These are phyloP conservation scores for Alnus rubra DNA, from an alignment of 306 rosid species.

Conservation along the genomic window DNA sequence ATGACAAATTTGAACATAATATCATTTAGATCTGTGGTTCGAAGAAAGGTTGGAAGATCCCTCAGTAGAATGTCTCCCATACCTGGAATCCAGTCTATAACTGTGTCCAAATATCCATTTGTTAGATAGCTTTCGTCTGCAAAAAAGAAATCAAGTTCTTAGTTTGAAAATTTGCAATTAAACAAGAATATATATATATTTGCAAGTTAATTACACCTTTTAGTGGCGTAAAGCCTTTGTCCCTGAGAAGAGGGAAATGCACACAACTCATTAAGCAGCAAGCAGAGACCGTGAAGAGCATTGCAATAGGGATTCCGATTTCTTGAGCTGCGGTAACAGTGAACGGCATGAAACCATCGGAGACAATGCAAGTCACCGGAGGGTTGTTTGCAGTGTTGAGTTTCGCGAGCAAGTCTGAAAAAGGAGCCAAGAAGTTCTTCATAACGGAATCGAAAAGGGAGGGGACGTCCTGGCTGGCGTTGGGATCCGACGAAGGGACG, in stretches of 20 bases:
- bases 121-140: no score
- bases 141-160: no score
- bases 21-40: background rate
- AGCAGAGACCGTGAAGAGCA: conserved; percentile 3
- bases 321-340: background rate
- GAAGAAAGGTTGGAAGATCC: conserved; percentile 11
- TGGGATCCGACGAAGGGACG: background rate
- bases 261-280: background rate
- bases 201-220: background rate
- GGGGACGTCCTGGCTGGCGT: background rate
- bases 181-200: no score
- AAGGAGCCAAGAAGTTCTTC: background rate
- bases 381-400: background rate
- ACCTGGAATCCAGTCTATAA: conserved; percentile 25
- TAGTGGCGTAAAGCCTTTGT: conserved; percentile 13
- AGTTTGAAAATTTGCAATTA: no score
- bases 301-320: background rate
- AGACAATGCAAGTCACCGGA: background rate
- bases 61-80: background rate
- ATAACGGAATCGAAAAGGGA: background rate
- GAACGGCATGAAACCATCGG: conserved; percentile 10
- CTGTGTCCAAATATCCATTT: conserved; percentile 11
- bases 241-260: background rate
- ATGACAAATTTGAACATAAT: no score
- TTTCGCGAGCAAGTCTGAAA: conserved; percentile 10